Percentiles rank a stretch among this genome's conserved stretches.
These are phyloP conservation scores for Wickerhamiella kazuoi DNA, from an alignment of 805 yeast species.

Conservation along the genomic window DNA sequence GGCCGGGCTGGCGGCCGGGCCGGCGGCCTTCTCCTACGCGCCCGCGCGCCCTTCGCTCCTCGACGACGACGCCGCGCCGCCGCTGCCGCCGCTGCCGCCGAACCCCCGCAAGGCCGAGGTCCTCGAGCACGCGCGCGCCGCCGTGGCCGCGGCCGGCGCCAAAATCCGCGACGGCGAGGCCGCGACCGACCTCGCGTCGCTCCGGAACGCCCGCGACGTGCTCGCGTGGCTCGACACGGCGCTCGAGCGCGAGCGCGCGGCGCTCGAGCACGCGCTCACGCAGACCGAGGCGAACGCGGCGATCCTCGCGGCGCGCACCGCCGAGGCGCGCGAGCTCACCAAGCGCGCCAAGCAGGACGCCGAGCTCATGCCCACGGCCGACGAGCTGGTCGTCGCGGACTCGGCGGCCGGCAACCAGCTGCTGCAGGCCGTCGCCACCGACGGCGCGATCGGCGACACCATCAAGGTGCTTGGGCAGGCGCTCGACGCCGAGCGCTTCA, in stretches of 20 bases:
- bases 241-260: slow-evolving; percentile 21
- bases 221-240: slow-evolving; percentile 22
- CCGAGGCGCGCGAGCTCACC: slow-evolving; percentile 17
- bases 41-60: slow-evolving; percentile 4
- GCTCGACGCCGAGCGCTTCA: slow-evolving; percentile 31
- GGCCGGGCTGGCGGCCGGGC: neutral
- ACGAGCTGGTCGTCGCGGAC: slow-evolving; percentile 32
- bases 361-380: slow-evolving; percentile 20
- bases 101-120: slow-evolving; percentile 22
- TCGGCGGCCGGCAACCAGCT: slow-evolving; percentile 41
- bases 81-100: slow-evolving; percentile 25
- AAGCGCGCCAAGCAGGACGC: neutral
- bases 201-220: slow-evolving; percentile 23
- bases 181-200: slow-evolving; percentile 14
- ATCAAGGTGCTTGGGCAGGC: slow-evolving; percentile 39
- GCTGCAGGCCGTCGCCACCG: slow-evolving; percentile 45
- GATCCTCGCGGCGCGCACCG: slow-evolving; percentile 18
- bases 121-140: slow-evolving; percentile 11
- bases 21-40: too few relatives aligned
- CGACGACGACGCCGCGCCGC: slow-evolving; percentile 8
- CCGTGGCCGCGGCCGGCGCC: slow-evolving; percentile 15
- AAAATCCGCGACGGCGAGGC: slow-evolving; percentile 14
- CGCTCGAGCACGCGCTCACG: slow-evolving; percentile 15
- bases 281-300: slow-evolving; percentile 18
- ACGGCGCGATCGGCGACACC: slow-evolving; percentile 56